These are phyloP conservation scores for Dryas alaskensis DNA, from an alignment of 306 rosid genomes.

Conservation along the genomic window DNA sequence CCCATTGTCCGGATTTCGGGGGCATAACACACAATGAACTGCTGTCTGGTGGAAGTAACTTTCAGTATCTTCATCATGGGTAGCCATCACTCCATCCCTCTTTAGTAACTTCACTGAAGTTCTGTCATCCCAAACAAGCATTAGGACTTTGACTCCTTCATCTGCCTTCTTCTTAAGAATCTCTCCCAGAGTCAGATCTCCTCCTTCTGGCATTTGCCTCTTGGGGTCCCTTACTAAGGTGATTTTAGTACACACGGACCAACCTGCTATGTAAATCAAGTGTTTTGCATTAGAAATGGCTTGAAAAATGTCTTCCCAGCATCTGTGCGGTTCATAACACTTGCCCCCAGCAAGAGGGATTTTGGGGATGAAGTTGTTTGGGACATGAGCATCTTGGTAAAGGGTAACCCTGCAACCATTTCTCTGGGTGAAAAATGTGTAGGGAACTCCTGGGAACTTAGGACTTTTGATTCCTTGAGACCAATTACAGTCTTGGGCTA, in stretches of 20 bases:
- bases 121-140: conserved; percentile 61
- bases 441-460: conserved; percentile 41
- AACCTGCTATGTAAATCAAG: conserved; percentile 49
- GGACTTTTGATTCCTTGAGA: conserved; percentile 38
- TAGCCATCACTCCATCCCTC: conserved; percentile 49
- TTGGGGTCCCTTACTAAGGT: conserved; percentile 35
- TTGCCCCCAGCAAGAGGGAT: conserved; percentile 33
- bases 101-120: conserved; percentile 45
- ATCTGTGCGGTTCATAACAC: conserved; percentile 31
- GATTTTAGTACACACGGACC: conserved; percentile 45
- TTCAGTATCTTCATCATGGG: conserved; percentile 49
- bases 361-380: conserved; percentile 29
- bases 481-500: conserved; percentile 31
- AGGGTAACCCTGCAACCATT: conserved; percentile 49
- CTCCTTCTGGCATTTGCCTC: conserved; percentile 30
- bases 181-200: conserved; percentile 42
- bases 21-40: conserved; percentile 45
- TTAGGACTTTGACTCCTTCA: conserved; percentile 46
- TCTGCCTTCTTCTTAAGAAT: conserved; percentile 45
- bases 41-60: conserved; percentile 35
- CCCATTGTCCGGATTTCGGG: conserved; percentile 39
- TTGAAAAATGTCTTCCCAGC: conserved; percentile 55
- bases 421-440: conserved; percentile 44
- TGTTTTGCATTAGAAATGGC: conserved; percentile 44
- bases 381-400: conserved; percentile 55